Conservation (phyloP, 108 stramenopile species). For the Poteriospumella lacustris region DNA sequence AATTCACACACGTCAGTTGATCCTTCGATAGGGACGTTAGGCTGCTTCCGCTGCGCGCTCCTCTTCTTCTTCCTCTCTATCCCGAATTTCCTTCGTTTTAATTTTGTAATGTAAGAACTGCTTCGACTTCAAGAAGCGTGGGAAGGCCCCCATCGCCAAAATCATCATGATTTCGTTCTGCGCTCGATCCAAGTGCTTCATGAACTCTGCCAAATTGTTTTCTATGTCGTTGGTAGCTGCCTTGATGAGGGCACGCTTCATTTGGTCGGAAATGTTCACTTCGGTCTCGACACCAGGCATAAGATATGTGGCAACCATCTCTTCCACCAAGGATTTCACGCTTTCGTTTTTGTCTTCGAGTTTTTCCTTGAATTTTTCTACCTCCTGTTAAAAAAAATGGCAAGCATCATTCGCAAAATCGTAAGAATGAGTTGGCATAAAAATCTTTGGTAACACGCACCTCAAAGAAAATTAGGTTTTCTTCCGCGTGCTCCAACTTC, state of each 20-base stretch:
- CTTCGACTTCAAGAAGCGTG: conserved; percentile 9
- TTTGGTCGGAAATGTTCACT: background rate
- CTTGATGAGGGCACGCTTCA: background rate
- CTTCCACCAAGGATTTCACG: background rate
- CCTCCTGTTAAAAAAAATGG: conserved; percentile 11
- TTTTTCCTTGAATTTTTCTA: conserved; percentile 12
- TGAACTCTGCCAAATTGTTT: background rate
- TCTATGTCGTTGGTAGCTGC: background rate
- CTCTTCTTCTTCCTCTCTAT: background rate
- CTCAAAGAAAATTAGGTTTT: conserved; percentile 13
- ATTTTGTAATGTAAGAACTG: background rate
- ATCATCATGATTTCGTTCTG: conserved; percentile 14
- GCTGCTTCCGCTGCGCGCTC: background rate
- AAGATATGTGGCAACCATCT: background rate
- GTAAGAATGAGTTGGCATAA: too few species aligned
- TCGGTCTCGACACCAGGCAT: conserved; percentile 1
- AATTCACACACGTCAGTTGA: too few species aligned
- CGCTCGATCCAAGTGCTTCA: background rate
- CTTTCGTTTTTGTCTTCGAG: background rate
- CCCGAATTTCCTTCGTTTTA: background rate
- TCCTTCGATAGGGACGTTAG: background rate
- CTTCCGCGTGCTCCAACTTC: conserved; percentile 11
- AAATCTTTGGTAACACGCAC: too few species aligned
- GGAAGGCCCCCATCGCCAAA: background rate
- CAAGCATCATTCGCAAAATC: too few species aligned